Evolutionary conservation across 805 yeast genomes (phyloP), one percentile per base, ranked within the genome.

Genomic region (Wickerhamiella dianesei): DNA sequence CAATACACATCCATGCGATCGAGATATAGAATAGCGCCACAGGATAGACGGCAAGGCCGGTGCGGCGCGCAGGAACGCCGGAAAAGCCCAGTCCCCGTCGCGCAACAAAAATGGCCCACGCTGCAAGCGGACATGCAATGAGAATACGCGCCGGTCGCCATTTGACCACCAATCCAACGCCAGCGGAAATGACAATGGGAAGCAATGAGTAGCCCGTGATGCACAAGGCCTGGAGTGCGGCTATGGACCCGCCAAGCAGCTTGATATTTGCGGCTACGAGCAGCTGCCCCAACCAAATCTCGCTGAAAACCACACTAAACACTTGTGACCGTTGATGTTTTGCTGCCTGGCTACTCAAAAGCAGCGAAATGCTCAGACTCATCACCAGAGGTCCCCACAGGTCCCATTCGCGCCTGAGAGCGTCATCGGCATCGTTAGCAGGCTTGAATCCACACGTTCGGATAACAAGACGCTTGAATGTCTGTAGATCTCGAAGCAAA

Each of bases 131-230:
- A 1, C 64, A 17, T 60, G 72, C 71, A 14, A 77, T 49, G 0
- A 70, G 61, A 19, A 78, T 64, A 49, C 85, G 63, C 4, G 78
- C 51, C 14, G 76, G 60, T 51, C 71, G 70, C 68, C 69, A 64
- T 41, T 64, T 60, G n/a, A 78, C 62, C 16, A 75, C 58, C 19
- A 74, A 64, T 41, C 79, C 67, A 21, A 77, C 48, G 3, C 73
- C 44, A 9, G 78, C 73, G 0, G 79, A 76, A 8, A 74, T 56
- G 2, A 77, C 72, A 36, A 80, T 67, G 9, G 87, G 87, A 61
- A 80, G 80, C 59, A 77, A 62, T 13, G 81, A 76, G 65, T 80
- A 80, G 1, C 87, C 87, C 4, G 79, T 72, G 22, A 83, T 79
- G 50, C 82, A 76, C 45, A 80, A 66, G 2, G 85, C 85, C 42